A percentile compares a stretch with the other conserved stretches of the same genome.
These are phyloP conservation scores for Cystobasidium onofrii DNA, from an alignment of 768 basidiomycete species.

Conservation along the genomic window DNA sequence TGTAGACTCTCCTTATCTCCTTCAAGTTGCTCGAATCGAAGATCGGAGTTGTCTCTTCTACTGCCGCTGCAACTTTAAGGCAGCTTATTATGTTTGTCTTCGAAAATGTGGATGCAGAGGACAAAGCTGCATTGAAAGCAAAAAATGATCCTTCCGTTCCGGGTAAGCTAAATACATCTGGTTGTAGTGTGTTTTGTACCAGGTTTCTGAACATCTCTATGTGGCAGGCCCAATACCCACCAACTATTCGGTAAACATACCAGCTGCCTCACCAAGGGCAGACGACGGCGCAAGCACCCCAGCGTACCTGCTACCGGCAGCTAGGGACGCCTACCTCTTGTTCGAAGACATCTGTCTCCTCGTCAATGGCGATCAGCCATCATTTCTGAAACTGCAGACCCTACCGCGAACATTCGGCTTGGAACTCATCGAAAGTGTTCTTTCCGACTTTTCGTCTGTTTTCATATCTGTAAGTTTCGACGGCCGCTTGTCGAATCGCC, in stretches of 20 bases:
- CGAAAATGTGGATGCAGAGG: constrained; percentile 77
- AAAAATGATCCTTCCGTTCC: neutral
- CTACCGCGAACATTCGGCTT: constrained; percentile 89
- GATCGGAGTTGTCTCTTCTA: constrained; percentile 91
- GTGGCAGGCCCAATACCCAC: constrained; percentile 60
- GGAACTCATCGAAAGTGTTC: constrained; percentile 92
- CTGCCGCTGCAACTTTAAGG: constrained; percentile 88
- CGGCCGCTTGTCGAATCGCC: neutral
- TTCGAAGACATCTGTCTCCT: constrained; percentile 89
- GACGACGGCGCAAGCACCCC: constrained; percentile 74
- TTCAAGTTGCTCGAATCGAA: constrained; percentile 93
- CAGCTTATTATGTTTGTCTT: constrained; percentile 97
- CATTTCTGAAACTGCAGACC: constrained; percentile 69
- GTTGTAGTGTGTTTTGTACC: neutral
- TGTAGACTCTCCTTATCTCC: constrained; percentile 76
- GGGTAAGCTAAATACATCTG: neutral
- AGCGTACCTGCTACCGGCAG: constrained; percentile 65
- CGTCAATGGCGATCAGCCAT: constrained; percentile 66
- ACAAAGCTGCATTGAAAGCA: neutral
- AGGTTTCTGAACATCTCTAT: constrained; percentile 42
- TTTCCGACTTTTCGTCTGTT: constrained; percentile 81
- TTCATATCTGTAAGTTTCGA: constrained; percentile 60
- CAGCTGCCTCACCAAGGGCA: neutral
- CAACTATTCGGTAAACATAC: constrained; percentile 44
- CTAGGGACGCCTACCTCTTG: constrained; percentile 73